Evolutionary conservation across 164 flowering plant species (phyloP).

Genomic region (Santalum album): DNA sequence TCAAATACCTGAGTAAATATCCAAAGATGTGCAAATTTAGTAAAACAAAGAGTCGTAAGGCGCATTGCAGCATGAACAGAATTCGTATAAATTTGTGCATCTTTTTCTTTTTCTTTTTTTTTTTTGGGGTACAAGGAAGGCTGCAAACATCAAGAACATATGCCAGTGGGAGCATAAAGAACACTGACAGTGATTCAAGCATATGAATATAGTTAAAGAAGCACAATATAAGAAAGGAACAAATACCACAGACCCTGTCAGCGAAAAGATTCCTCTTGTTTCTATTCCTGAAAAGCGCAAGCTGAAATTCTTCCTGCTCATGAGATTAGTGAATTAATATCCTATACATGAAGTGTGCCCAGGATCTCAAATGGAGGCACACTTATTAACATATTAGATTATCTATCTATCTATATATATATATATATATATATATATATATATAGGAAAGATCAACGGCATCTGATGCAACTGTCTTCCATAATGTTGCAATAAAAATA

Average conservation of each 20-base stretch:
- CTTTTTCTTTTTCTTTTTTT: too few species aligned
- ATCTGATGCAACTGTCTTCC: neutral
- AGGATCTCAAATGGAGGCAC: neutral
- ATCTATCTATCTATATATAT: too few species aligned
- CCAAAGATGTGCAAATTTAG: neutral
- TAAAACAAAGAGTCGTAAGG: too few species aligned
- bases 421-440: too few species aligned
- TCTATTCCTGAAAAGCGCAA: slow-evolving; percentile 54
- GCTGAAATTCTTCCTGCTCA: slow-evolving; percentile 53
- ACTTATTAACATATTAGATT: neutral
- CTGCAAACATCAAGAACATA: neutral
- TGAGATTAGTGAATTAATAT: neutral
- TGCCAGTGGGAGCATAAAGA: neutral
- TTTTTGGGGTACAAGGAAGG: too few species aligned
- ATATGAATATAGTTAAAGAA: neutral
- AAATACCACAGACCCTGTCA: slow-evolving; percentile 40
- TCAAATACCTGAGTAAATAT: slow-evolving; percentile 56
- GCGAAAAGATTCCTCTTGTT: slow-evolving; percentile 52
- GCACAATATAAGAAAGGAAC: neutral
- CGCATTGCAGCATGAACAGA: too few species aligned
- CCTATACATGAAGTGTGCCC: neutral
- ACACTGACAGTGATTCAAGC: neutral
- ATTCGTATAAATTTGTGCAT: too few species aligned
- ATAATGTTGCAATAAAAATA: slow-evolving; percentile 11
- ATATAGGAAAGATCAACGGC: neutral